Evolutionary conservation across 169 alveolate genomes (phyloP), one percentile per base, ranked within the genome.

Genomic region (Eimeria praecox): DNA sequence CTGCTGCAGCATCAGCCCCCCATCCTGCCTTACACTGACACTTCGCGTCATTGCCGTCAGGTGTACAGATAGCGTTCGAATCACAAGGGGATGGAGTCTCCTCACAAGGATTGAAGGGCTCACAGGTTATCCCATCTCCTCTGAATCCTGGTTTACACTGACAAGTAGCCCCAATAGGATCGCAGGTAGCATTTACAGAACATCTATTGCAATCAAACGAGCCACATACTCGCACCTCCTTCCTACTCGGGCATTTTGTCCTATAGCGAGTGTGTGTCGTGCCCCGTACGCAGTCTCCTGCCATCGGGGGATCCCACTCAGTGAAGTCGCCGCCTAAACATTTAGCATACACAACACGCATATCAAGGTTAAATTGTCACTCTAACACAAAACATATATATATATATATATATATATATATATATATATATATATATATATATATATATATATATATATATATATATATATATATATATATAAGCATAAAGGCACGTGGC

Each of bases 51-150:
- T 46, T 75, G 40, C 94, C 95, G 35, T 77, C 93, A 9, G 83
- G 75, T 9, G 80, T 42, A 75, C 96, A 95, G 40, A 69, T 85
- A 33, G 96, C 96, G 46, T 95, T 30, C 46, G 18, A 52, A 24
- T 62, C 94, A 78, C 96, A 95, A 1, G 80, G 85, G n/a, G 80
- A 16, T 2, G 91, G 49, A 46, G 69, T 33, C 66, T 56, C 92
- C 66, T 62, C 66, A 89, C 96, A 95, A 24, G 91, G 94, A 95
- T 95, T 71, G 80, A 69, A 44, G 27, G 91, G 75, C 77, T 64
- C 94, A 88, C 97, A 90, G 75, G 6, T 59, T 8, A 27, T 2
- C 16, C 96, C 96, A 56, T 95, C 87, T 52, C 96, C 96, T 8
- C 64, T 20, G 90, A 73, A 95, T 3, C 95, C 95, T 18, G 91